These are phyloP conservation scores for Exobasidium cylindrosporum DNA, from an alignment of 1,284 basidiomycete genomes.

Conservation along the genomic window DNA sequence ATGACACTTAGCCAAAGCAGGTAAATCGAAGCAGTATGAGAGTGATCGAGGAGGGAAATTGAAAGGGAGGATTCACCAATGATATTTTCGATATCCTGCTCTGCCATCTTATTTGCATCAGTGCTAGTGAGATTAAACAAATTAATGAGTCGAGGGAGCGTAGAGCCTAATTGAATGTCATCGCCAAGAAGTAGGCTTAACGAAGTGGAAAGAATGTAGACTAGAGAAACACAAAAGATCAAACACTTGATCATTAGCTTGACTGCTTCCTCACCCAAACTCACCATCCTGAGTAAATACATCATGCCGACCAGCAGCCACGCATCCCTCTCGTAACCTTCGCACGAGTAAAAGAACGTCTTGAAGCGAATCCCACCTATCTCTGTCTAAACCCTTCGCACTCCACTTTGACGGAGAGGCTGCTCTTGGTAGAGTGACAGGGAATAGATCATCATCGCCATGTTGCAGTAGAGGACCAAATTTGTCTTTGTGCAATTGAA, in stretches of 20 bases:
- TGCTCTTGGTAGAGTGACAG: neutral
- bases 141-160: neutral
- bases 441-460: neutral
- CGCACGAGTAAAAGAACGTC: conserved; percentile 7
- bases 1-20: neutral
- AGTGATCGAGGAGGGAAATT: neutral
- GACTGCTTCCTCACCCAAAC: no score
- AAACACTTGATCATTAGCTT: no score
- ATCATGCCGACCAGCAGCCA: conserved; percentile 3
- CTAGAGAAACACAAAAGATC: no score
- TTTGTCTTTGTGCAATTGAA: neutral
- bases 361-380: neutral
- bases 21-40: conserved; percentile 1
- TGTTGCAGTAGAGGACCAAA: neutral
- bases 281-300: conserved; percentile 6
- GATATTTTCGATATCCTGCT: neutral
- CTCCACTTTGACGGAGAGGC: neutral
- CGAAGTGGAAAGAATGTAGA: conserved; percentile 1
- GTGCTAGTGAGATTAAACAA: neutral
- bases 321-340: conserved; percentile 8
- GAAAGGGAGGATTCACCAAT: neutral
- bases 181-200: conserved; percentile 7
- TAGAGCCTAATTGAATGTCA: conserved; percentile 2
- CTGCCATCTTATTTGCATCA: neutral
- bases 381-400: neutral